Evolutionary conservation across 768 basidiomycete genomes (phyloP).

Genomic region (Calocybe cyanea): DNA sequence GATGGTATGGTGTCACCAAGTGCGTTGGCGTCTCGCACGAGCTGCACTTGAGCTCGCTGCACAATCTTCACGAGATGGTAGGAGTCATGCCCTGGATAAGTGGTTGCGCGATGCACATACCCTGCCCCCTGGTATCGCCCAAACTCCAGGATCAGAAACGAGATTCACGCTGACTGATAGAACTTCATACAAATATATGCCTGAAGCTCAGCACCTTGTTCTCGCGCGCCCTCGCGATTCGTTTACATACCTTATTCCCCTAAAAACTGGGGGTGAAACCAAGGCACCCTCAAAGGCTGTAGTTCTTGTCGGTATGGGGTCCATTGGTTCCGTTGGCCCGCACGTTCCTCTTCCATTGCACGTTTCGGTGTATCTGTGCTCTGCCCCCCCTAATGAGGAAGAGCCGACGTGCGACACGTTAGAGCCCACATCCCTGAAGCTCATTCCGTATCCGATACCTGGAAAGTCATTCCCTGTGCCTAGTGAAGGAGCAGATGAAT

Average conservation of each 20-base stretch:
- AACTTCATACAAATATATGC: constrained; percentile 33
- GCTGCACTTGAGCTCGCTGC: constrained; percentile 65
- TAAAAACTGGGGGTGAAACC: constrained; percentile 18
- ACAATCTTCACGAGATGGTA: constrained; percentile 21
- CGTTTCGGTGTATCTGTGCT: constrained; percentile 47
- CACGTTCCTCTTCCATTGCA: constrained; percentile 41
- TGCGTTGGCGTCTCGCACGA: constrained; percentile 84
- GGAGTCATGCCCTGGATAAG: constrained; percentile 43
- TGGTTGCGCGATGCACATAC: constrained; percentile 68
- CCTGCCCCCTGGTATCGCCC: constrained; percentile 28
- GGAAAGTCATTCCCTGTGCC: constrained; percentile 61
- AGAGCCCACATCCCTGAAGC: constrained; percentile 46
- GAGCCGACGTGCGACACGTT: constrained; percentile 34
- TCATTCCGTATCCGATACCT: constrained; percentile 59
- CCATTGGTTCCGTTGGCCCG: constrained; percentile 47
- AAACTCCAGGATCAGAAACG: constrained; percentile 2
- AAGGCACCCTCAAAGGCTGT: constrained; percentile 32
- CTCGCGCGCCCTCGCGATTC: constrained; percentile 40
- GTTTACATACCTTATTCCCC: constrained; percentile 50
- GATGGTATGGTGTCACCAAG: constrained; percentile 99
- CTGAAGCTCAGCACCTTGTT: constrained; percentile 33
- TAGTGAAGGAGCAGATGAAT: constrained; percentile 67
- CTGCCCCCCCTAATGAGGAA: constrained; percentile 8
- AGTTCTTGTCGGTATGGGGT: constrained; percentile 60
- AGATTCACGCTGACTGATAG: constrained; percentile 18